Percentiles rank a stretch among this genome's conserved stretches.
These are phyloP conservation scores for Avicennia marina DNA, from an alignment of 257 asterid genomes.

Conservation along the genomic window DNA sequence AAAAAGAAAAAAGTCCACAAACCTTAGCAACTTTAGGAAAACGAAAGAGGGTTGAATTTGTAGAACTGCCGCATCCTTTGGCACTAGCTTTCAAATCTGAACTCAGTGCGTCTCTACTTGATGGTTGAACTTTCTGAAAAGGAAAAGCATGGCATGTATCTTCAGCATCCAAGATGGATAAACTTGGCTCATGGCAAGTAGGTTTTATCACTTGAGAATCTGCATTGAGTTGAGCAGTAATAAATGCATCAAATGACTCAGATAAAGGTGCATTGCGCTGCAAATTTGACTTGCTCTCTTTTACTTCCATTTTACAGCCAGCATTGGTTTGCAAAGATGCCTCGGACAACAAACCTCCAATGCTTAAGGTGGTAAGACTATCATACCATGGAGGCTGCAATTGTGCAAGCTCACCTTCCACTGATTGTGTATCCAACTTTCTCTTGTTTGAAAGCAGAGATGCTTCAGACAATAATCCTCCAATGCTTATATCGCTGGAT, in stretches of 20 bases:
- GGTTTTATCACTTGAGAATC: slow-evolving; percentile 33
- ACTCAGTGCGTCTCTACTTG: slow-evolving; percentile 20
- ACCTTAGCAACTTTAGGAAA: slow-evolving; percentile 35
- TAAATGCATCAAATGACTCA: slow-evolving; percentile 39
- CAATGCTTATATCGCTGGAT: slow-evolving; percentile 46
- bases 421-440: slow-evolving; percentile 23
- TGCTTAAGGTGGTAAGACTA: slow-evolving; percentile 56
- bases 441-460: slow-evolving; percentile 39
- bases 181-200: slow-evolving; percentile 34
- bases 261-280: slow-evolving; percentile 26
- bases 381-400: slow-evolving; percentile 56
- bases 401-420: slow-evolving; percentile 19
- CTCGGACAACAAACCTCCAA: slow-evolving; percentile 78
- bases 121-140: slow-evolving; percentile 34
- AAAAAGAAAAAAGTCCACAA: slow-evolving; percentile 13
- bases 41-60: slow-evolving; percentile 27
- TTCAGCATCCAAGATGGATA: slow-evolving; percentile 83
- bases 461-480: slow-evolving; percentile 54
- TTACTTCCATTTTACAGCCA: slow-evolving; percentile 23
- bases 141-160: slow-evolving; percentile 95
- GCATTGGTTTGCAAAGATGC: slow-evolving; percentile 52
- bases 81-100: slow-evolving; percentile 23
- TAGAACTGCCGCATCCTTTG: slow-evolving; percentile 16
- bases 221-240: slow-evolving; percentile 30
- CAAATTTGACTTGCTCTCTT: slow-evolving; percentile 34